Evolutionary conservation across 805 yeast species (phyloP).

Genomic region (Pichia rugopelliculosa): DNA sequence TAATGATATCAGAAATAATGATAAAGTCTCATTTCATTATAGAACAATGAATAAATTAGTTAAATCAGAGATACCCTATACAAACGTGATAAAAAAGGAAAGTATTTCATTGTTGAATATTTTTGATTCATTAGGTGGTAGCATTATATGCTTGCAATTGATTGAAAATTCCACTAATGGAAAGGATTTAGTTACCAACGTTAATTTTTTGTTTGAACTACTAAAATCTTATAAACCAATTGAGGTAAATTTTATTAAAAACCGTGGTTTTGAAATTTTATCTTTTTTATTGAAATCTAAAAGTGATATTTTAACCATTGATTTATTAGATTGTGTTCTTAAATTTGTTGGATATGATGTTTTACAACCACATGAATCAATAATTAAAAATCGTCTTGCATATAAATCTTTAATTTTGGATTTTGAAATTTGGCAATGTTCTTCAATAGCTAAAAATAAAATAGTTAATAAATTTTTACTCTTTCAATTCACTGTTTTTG

Average conservation of each 20-base stretch:
- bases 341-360: slow-evolving; percentile 51
- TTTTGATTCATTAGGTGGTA: slow-evolving; percentile 44
- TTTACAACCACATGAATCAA: slow-evolving; percentile 44
- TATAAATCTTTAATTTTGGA: slow-evolving; percentile 57
- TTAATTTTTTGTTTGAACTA: slow-evolving; percentile 36
- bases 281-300: slow-evolving; percentile 46
- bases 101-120: slow-evolving; percentile 12
- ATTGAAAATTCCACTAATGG: slow-evolving; percentile 38
- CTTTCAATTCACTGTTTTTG: slow-evolving; percentile 50
- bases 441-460: slow-evolving; percentile 16
- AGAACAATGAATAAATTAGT: neutral
- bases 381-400: slow-evolving; percentile 47
- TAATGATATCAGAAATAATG: neutral
- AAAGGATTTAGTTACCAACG: slow-evolving; percentile 26
- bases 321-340: slow-evolving; percentile 42
- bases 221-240: slow-evolving; percentile 36
- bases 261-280: slow-evolving; percentile 54
- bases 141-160: slow-evolving; percentile 37
- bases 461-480: slow-evolving; percentile 47
- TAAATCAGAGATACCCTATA: neutral
- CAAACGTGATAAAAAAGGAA: slow-evolving; percentile 11
- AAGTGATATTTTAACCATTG: slow-evolving; percentile 31
- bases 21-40: neutral
- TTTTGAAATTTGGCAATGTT: slow-evolving; percentile 48
- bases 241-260: slow-evolving; percentile 52